These are phyloP conservation scores for Mucor sp. DNA, from an alignment of 371 early-diverging fungal species.

Conservation along the genomic window DNA sequence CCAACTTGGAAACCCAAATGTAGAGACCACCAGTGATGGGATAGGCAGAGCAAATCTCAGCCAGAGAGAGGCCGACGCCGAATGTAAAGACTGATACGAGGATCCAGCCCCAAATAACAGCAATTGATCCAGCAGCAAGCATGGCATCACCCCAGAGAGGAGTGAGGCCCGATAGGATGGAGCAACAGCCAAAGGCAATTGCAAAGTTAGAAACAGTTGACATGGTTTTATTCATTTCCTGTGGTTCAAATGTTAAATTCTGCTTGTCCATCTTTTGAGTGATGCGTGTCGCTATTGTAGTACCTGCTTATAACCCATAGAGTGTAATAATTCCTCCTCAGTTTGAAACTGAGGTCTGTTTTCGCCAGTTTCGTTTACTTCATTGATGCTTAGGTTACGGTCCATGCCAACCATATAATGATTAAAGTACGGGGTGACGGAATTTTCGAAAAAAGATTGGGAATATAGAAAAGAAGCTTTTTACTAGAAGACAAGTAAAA, in stretches of 20 bases:
- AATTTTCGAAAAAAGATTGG: conserved; percentile 12
- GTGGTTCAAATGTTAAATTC: background rate
- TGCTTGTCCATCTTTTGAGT: too few relatives aligned
- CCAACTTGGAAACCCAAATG: conserved; percentile 64
- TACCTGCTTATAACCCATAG: conserved; percentile 64
- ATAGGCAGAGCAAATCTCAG: conserved; percentile 76
- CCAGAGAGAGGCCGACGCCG: conserved; percentile 66
- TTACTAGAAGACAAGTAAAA: conserved; percentile 4
- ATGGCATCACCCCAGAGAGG: conserved; percentile 64
- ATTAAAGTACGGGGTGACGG: background rate
- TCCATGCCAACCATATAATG: conserved; percentile 31
- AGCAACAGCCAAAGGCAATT: conserved; percentile 64
- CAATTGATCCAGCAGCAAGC: conserved; percentile 69
- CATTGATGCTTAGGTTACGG: conserved; percentile 25
- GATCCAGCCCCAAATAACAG: conserved; percentile 74
- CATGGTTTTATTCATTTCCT: conserved; percentile 70
- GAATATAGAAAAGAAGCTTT: conserved; percentile 6
- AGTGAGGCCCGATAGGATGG: conserved; percentile 62
- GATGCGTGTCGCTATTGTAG: background rate
- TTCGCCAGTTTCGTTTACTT: conserved; percentile 36
- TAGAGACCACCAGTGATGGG: conserved; percentile 68
- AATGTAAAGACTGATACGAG: conserved; percentile 64
- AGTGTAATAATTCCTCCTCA: conserved; percentile 51
- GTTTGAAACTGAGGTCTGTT: conserved; percentile 25
- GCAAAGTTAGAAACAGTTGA: conserved; percentile 66